Conservation (phyloP, 192 early-diverging fungal species). For the Chytriomyces sp. region DNA sequence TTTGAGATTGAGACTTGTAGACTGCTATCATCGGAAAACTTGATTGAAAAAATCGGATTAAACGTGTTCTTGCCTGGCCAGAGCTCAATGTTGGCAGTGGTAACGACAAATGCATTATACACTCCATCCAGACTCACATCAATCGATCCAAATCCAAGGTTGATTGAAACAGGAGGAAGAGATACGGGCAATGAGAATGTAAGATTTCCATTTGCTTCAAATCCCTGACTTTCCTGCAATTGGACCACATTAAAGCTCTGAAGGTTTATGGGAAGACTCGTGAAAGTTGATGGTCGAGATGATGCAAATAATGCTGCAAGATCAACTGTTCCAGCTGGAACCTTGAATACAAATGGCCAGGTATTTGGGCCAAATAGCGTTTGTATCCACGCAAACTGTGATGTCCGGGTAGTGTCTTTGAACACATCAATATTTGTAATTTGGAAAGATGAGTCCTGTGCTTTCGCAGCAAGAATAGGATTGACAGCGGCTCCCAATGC, state of each 20-base stretch:
- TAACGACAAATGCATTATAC: neutral
- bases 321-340: constrained; percentile 14
- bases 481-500: constrained; percentile 45
- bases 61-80: neutral
- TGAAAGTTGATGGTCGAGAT: constrained; percentile 22
- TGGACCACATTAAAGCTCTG: constrained; percentile 25
- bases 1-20: neutral
- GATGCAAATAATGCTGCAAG: constrained; percentile 17
- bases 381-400: constrained; percentile 38
- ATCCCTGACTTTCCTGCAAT: constrained; percentile 33
- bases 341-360: constrained; percentile 13
- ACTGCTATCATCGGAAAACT: neutral
- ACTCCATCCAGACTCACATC: constrained; percentile 8
- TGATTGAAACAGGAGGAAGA: neutral
- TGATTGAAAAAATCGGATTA: neutral
- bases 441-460: constrained; percentile 22
- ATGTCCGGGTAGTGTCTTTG: constrained; percentile 1
- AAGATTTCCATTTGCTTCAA: constrained; percentile 28
- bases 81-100: neutral
- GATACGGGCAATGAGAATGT: constrained; percentile 26
- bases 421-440: constrained; percentile 38
- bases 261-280: constrained; percentile 27
- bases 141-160: constrained; percentile 27
- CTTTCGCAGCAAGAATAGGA: constrained; percentile 42
- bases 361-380: constrained; percentile 31